Percentiles rank a stretch among this genome's conserved stretches.
phyloP scores from a whole-genome alignment of 2,329 filamentous ascomycete species.

The Arthrobotrys musiformis region DNA sequence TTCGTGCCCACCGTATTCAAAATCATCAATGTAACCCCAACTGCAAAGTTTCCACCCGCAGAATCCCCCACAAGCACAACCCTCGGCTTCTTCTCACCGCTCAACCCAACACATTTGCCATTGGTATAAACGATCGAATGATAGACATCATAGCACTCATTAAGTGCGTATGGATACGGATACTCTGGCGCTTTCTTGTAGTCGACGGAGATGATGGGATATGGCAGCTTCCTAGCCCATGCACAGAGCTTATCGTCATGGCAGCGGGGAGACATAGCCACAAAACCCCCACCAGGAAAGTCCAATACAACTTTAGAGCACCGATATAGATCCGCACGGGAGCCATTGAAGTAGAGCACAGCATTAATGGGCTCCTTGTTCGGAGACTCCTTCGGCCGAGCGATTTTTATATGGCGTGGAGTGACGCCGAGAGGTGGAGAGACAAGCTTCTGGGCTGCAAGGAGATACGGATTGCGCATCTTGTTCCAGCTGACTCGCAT shows the following conservation, averaged over 20 bases:
- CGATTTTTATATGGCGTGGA: slow-evolving; percentile 84
- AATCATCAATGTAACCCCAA: slow-evolving; percentile 87
- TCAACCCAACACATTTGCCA: slow-evolving; percentile 80
- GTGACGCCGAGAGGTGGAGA: slow-evolving; percentile 67
- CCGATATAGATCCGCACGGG: slow-evolving; percentile 78
- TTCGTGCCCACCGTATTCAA: slow-evolving; percentile 68
- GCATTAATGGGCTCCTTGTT: slow-evolving; percentile 84
- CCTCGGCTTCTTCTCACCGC: slow-evolving; percentile 73
- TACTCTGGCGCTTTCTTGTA: slow-evolving; percentile 88
- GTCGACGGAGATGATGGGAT: slow-evolving; percentile 91
- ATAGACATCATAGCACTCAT: slow-evolving; percentile 89
- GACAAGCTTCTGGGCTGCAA: slow-evolving; percentile 56
- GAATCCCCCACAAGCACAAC: slow-evolving; percentile 82
- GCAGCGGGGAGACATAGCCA: slow-evolving; percentile 94
- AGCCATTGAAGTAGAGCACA: slow-evolving; percentile 95
- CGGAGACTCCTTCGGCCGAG: slow-evolving; percentile 79
- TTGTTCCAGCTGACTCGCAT: slow-evolving; percentile 96
- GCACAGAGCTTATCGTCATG: slow-evolving; percentile 93
- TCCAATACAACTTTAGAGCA: slow-evolving; percentile 85
- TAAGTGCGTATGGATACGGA: slow-evolving; percentile 84
- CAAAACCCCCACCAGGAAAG: slow-evolving; percentile 92
- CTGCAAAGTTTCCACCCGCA: slow-evolving; percentile 82
- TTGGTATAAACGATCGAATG: slow-evolving; percentile 76
- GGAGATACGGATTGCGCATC: slow-evolving; percentile 83
- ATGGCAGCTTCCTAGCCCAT: slow-evolving; percentile 82